These are phyloP conservation scores for Lasiodiplodia theobromae DNA, from an alignment of 2,329 filamentous ascomycete genomes.

Conservation along the genomic window DNA sequence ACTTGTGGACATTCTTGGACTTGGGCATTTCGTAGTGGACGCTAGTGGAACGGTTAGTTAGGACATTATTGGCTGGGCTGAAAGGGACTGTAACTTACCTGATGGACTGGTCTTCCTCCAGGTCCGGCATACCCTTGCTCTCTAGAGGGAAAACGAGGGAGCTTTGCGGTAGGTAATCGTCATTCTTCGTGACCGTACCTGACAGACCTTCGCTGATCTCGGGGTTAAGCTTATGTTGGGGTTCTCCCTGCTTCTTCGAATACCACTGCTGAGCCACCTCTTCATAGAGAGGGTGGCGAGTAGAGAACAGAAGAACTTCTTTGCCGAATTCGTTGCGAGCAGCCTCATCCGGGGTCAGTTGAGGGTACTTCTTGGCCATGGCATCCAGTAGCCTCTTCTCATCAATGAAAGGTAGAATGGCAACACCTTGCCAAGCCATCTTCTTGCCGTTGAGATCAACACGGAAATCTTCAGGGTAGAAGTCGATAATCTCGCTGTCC, in stretches of 20 bases:
- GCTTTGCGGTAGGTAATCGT: constrained; percentile 83
- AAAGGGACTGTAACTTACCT: constrained; percentile 62
- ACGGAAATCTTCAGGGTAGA: constrained; percentile 93
- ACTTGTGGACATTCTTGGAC: constrained; percentile 80
- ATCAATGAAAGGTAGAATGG: constrained; percentile 93
- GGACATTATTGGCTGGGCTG: constrained; percentile 40
- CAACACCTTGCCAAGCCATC: constrained; percentile 96
- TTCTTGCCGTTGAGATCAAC: constrained; percentile 98
- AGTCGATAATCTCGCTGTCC: constrained; percentile 93
- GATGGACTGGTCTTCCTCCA: constrained; percentile 87
- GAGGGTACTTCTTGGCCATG: constrained; percentile 81
- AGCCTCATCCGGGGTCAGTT: constrained; percentile 77
- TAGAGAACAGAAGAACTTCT: constrained; percentile 84
- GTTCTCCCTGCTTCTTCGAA: constrained; percentile 78
- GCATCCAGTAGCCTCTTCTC: constrained; percentile 83
- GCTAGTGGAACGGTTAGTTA: constrained; percentile 52
- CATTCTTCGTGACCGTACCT: constrained; percentile 82
- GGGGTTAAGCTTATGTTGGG: constrained; percentile 76
- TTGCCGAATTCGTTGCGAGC: constrained; percentile 80
- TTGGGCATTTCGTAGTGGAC: constrained; percentile 86
- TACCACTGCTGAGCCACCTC: constrained; percentile 87
- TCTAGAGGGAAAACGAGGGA: constrained; percentile 80
- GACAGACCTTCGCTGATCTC: constrained; percentile 77
- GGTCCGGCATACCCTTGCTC: constrained; percentile 72
- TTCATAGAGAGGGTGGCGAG: constrained; percentile 84